Base-by-base conservation (phyloP, 1,284 basidiomycete genomes). In the Coniophora puteana region DNA sequence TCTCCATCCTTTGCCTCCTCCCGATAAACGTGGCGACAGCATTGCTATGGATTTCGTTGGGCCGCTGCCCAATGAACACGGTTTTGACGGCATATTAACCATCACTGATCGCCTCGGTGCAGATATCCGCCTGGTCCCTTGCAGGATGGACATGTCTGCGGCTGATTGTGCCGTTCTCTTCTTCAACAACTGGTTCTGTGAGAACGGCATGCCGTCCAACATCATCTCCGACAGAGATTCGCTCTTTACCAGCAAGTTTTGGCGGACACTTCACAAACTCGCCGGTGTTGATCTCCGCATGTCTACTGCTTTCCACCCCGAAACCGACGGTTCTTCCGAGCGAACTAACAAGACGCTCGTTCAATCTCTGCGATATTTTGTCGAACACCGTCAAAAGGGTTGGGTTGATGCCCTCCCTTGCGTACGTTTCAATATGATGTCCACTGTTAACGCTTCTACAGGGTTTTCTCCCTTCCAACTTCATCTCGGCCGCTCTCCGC, bases 31-130 rank as follows among this genome's bases (percentile, higher is more conserved):
- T 4, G 60, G 51, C 23, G 47, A 52, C 11, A 44, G 45, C 1
- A 50, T 66, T 4, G 54, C 53, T 0, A 47, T 65, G 4, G 57
- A 67, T 35, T 63, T 66, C 36, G 51, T 69, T 17, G 57, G 63
- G 0, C 62, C 58, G 1, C 44, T 68, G 0, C 63, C 61, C 3
- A 39, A 43, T 12, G 60, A 61, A 2, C 29, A 56, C 0, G 62
- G 65, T 0, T 61, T 40, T 28, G 50, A 64, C 24, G 48, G 37
- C 4, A 66, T 76, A 12, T 42, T 69, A 1, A 67, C 74, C 0
- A 55, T 74, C 3, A 71, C 69, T 0, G 64, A 69, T 41, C 44
- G 65, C 0, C 48, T 73, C 0, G 61, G 66, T 8, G 63, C 68
- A 24, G 54, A 64, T 29, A 46, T 67, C 0, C 44, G 53, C 6